These are phyloP conservation scores for Moniliophthora roreri DNA, from an alignment of 1,284 basidiomycete species.

Conservation along the genomic window DNA sequence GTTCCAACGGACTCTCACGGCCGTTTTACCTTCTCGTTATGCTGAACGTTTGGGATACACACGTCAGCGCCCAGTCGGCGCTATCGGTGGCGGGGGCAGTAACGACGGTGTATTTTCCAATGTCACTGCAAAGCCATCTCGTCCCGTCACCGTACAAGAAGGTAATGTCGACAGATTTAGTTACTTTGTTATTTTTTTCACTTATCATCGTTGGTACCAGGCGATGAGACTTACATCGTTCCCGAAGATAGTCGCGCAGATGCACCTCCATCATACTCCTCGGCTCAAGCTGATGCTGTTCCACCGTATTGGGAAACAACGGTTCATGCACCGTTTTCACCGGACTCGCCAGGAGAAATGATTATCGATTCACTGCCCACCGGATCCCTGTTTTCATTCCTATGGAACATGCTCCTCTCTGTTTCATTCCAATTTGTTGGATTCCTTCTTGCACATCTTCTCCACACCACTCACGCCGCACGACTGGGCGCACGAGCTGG, in stretches of 20 bases:
- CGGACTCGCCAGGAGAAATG: slow-evolving; percentile 62
- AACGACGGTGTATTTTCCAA: slow-evolving; percentile 98
- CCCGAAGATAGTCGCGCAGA: slow-evolving; percentile 83
- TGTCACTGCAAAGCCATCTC: slow-evolving; percentile 86
- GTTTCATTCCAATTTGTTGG: slow-evolving; percentile 98
- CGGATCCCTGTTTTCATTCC: slow-evolving; percentile 82
- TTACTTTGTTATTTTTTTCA: neutral
- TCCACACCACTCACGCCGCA: slow-evolving; percentile 94
- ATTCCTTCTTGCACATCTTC: slow-evolving; percentile 91
- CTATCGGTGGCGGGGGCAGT: slow-evolving; percentile 71
- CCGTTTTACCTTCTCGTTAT: slow-evolving; percentile 54
- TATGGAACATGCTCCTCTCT: slow-evolving; percentile 92
- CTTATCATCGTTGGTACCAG: slow-evolving; percentile 43
- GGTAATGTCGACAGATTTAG: slow-evolving; percentile 41
- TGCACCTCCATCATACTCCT: slow-evolving; percentile 86
- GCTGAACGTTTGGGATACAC: slow-evolving; percentile 48
- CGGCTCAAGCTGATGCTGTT: slow-evolving; percentile 91
- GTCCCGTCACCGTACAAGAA: slow-evolving; percentile 57
- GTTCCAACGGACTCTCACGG: slow-evolving; percentile 55
- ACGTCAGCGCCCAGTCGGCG: slow-evolving; percentile 44
- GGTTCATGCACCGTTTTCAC: slow-evolving; percentile 76
- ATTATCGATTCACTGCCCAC: slow-evolving; percentile 78
- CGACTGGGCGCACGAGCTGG: slow-evolving; percentile 94
- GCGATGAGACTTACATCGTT: slow-evolving; percentile 70
- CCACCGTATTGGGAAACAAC: slow-evolving; percentile 99